Base-by-base conservation (phyloP, 768 basidiomycete genomes). In the Leccinum pellstonianum region DNA sequence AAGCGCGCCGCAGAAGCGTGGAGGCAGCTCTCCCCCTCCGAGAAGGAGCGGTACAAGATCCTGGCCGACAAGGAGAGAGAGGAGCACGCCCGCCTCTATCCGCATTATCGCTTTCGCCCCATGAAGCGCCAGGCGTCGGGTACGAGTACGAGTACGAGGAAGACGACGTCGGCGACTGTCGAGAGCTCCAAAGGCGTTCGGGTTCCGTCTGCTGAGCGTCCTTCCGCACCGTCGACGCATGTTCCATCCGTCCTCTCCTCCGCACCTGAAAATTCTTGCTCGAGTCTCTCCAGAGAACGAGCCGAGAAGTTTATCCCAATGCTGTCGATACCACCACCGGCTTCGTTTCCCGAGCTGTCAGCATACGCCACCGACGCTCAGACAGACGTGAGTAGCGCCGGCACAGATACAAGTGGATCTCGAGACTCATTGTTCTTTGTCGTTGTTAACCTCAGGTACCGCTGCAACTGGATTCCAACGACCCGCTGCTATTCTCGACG, bases 1-100 rank as follows among this genome's bases (percentile, higher is more conserved):
- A 87, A 88, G 65, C 81, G 88, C 51, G 91, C 91, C 0, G 86
- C 83, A 0, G 86, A 86, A 54, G 86, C 88, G 31, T 95, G 93
- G 93, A 80, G 79, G 41, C 75, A 80, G 58, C 78, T 92, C 14
- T 61, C 81, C 0, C 58, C 66, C 0, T 76, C 78, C 47, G 82
- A 84, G 56, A 82, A 75, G 62, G 69, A 79, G 17, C 75, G 71
- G 56, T 90, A 78, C 77, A 79, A 80, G 65, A 65, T 69, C 8
- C 75, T 81, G n/a, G 86, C 88, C 1, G 80, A 81, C 43, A 63
- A 70, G 59, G 86, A 86, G 76, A 80, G 80, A 57, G 76, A 76
- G 54, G 80, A 83, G 58, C 88, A 90, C 58, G 79, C 80, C 9
- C 76, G 77, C 14, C 70, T 75, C 54, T 77, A 90, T 62, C 88